Evolutionary conservation across 2,329 filamentous ascomycete genomes (phyloP).

Genomic region (Neopestalotiopsis clavispora): DNA sequence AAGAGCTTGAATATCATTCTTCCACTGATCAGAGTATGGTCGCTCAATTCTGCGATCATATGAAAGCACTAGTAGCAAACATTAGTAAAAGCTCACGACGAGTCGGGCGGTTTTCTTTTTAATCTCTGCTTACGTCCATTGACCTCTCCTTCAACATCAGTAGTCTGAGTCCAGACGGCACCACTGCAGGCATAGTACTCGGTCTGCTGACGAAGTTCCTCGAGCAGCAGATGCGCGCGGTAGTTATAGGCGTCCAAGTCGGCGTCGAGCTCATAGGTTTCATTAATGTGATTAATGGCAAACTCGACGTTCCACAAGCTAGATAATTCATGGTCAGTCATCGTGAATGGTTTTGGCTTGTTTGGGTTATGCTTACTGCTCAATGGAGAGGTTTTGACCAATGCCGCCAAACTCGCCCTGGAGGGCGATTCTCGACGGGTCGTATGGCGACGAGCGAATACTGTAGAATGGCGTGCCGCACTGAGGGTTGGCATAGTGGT

Average conservation of each 20-base stretch:
- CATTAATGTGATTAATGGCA: conserved; percentile 64
- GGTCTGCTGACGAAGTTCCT: conserved; percentile 66
- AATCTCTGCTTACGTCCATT: conserved; percentile 54
- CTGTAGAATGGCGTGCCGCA: conserved; percentile 75
- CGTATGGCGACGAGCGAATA: conserved; percentile 57
- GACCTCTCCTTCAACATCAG: conserved; percentile 76
- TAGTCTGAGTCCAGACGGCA: conserved; percentile 75
- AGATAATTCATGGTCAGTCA: too few species aligned
- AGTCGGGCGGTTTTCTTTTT: not conserved
- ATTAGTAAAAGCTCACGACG: not conserved
- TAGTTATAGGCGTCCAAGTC: conserved; percentile 69
- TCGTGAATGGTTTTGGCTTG: too few species aligned
- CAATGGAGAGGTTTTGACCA: conserved; percentile 66
- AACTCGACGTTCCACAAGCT: conserved; percentile 68
- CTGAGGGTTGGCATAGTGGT: conserved; percentile 74
- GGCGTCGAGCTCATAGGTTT: conserved; percentile 70
- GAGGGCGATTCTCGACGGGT: conserved; percentile 65
- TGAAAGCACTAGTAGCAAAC: conserved; percentile 52
- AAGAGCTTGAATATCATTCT: conserved; percentile 60
- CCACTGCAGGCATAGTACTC: conserved; percentile 67
- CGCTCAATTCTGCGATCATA: conserved; percentile 68
- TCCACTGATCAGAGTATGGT: conserved; percentile 63
- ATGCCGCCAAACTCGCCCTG: conserved; percentile 76
- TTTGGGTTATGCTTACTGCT: conserved; percentile 48
- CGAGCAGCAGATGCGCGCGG: conserved; percentile 63